Evolutionary conservation across 768 basidiomycete species (phyloP), one percentile per base, ranked within the genome.

Genomic region (Tricholoma bakamatsutake): DNA sequence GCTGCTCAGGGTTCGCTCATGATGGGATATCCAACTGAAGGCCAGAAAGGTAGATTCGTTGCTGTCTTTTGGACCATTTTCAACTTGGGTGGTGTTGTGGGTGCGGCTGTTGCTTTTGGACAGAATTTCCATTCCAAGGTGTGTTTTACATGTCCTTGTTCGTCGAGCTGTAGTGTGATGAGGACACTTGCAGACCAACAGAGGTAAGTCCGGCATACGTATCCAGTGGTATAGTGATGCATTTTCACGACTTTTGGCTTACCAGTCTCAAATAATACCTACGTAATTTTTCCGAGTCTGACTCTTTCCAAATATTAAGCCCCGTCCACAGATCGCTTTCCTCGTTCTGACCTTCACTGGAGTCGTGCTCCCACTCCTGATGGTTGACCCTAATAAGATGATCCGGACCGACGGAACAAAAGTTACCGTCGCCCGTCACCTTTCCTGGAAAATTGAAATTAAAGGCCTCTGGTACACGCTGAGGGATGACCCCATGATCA

Each of bases 51-150:
- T 12, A 72, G 69, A 33, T 91, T 79, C 69, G 90, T 93, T 53
- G 84, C 79, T 40, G 81, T 90, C 47, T 93, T 92, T 71, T 92
- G 90, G 90, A 71, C 80, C 46, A 87, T 92, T 57, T 93, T 93
- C 75, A 91, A 92, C 62, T 57, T 90, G 17, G 89, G 89, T 34
- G 84, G 84, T 49, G 87, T 93, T 45, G 82, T 93, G 42, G 90
- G 90, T 30, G 81, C 88, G 4, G 73, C 85, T 8, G 87, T 92
- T 30, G 82, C 89, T 13, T 73, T 92, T 31, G 91, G 81, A 0
- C 73, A 81, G 60, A 91, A 90, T 64, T 84, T 81, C 64, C 66
- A 86, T 47, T 84, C 83, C 21, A 72, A 66, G 64, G 87, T 85
- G 60, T 33, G 77, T 10, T 33, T n/a, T 70, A 15, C 9, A n/a